Base-by-base conservation (phyloP, 1,284 basidiomycete genomes). In the Irpex sp. region DNA sequence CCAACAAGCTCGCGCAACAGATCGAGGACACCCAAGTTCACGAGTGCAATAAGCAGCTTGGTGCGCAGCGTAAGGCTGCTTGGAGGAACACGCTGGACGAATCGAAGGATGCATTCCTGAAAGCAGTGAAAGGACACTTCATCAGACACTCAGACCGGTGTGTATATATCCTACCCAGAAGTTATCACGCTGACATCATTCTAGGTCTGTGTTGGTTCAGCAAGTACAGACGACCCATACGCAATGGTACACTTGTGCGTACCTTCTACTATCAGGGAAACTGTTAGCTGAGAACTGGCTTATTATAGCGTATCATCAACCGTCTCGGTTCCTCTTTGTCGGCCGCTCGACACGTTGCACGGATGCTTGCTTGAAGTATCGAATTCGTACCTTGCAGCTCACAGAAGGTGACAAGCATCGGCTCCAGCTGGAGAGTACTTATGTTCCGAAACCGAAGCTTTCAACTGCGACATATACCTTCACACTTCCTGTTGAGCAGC, bases 341-440 rank as follows among this genome's bases (percentile, higher is more conserved):
- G 71, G 72, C 5, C 36, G 7, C 7, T 57, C 59, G 26, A 61
- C 67, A 5, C 66, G 57, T 0, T 68, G 62, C 26, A 54, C 70
- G 56, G 71, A 73, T 1, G 70, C 76, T 15, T 56, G 61, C 33
- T 49, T 70, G 0, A 57, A 72, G 33, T 79, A 80, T 61, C 75
- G 71, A 0, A 66, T 84, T 0, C 71, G 78, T 58, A 19, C 69
- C 0, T 66, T 85, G 55, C 71, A 76, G 5, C 64, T 86, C 11
- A 76, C 76, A 0, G 68, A 75, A 3, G 73, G 79, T 5, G 78
- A 84, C 65, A 73, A 74, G 47, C 79, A 85, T 0, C 68, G 69
- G 0, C 60, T 82, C 59, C 79, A 79, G 65, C 57, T 80, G 1
- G 71, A 82, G 64, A 59, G 72, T 0, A 70, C 53, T 0, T 71